Percentiles rank a stretch among this genome's conserved stretches.
phyloP scores from a whole-genome alignment of 2,329 filamentous ascomycete species.

The Fusarium torulosum region DNA sequence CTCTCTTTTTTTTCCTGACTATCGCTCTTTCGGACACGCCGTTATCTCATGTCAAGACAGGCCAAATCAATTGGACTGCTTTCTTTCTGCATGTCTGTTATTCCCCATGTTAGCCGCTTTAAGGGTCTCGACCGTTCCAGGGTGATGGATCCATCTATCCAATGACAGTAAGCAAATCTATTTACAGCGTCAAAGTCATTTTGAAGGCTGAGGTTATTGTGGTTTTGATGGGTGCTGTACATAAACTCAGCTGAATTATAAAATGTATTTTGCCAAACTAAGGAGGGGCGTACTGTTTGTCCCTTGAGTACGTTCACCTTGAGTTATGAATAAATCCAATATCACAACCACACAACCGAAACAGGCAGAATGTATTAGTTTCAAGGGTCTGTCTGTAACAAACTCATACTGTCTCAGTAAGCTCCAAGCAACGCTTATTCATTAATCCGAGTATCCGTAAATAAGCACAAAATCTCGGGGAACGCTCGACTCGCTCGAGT shows the following conservation, averaged over 20 bases:
- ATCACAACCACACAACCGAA: not conserved
- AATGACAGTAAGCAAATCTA: not conserved
- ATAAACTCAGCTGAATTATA: not conserved
- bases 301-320: not conserved
- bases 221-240: too few relatives aligned
- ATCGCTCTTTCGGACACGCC: constrained; percentile 31
- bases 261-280: not conserved
- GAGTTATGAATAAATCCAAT: not conserved
- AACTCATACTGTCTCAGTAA: constrained; percentile 17
- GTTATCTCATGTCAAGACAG: constrained; percentile 32
- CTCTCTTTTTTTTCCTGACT: constrained; percentile 8
- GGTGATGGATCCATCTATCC: not conserved
- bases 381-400: not conserved
- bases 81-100: constrained; percentile 8
- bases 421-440: not conserved
- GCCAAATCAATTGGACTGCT: constrained; percentile 2
- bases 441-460: not conserved
- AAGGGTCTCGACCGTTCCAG: constrained; percentile 41
- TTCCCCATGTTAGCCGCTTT: constrained; percentile 18
- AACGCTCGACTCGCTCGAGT: not conserved
- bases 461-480: not conserved
- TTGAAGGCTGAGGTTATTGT: not conserved
- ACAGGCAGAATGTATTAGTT: not conserved
- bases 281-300: not conserved
- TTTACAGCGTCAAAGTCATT: not conserved